phyloP scores from a whole-genome alignment of 805 yeast genomes.

The Candida sonorensis region DNA sequence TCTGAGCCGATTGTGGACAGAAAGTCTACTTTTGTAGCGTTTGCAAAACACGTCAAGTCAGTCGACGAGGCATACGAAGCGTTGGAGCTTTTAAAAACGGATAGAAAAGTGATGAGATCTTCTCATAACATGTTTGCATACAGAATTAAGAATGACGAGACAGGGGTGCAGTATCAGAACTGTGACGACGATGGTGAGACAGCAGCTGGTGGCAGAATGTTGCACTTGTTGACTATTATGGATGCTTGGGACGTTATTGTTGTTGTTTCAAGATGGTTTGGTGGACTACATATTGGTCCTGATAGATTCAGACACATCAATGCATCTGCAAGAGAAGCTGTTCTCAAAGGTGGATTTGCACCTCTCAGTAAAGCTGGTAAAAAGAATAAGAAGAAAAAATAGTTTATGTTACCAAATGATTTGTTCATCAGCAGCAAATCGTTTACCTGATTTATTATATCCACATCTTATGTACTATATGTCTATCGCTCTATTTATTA shows the following conservation, averaged over 20 bases:
- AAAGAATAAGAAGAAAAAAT: conserved; percentile 27
- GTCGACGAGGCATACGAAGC: conserved; percentile 60
- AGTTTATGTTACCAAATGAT: not conserved
- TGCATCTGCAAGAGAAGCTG: conserved; percentile 79
- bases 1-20: conserved; percentile 79
- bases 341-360: conserved; percentile 54
- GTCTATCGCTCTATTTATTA: too few relatives aligned
- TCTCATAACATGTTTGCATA: conserved; percentile 83
- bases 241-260: conserved; percentile 82
- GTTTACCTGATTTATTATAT: too few relatives aligned
- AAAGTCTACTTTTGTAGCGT: conserved; percentile 79
- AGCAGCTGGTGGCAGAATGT: conserved; percentile 86
- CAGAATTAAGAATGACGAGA: conserved; percentile 52
- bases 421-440: too few relatives aligned
- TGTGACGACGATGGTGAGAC: conserved; percentile 97
- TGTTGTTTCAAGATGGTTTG: conserved; percentile 87
- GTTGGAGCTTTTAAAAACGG: conserved; percentile 48
- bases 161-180: conserved; percentile 63
- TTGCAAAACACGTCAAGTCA: conserved; percentile 53
- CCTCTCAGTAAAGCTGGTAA: conserved; percentile 16
- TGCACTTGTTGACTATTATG: conserved; percentile 68
- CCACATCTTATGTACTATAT: too few relatives aligned
- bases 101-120: conserved; percentile 61
- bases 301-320: conserved; percentile 93
- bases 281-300: conserved; percentile 87